Evolutionary conservation across 2,329 filamentous ascomycete species (phyloP), one percentile per base, ranked within the genome.

Genomic region (Epichloe festucae): DNA sequence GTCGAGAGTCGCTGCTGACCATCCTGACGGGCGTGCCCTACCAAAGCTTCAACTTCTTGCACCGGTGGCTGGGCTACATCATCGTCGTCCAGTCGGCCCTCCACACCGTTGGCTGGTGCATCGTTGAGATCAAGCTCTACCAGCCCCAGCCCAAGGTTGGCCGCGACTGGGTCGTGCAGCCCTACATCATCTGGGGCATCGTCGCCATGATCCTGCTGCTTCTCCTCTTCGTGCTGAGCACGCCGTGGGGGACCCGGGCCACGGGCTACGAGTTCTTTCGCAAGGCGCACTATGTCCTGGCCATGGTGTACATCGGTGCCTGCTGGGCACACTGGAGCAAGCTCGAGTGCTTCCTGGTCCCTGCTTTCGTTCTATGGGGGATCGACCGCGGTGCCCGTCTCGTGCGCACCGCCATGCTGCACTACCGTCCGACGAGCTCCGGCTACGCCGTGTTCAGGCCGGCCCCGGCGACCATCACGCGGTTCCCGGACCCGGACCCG

Each of bases 251-350:
- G 1, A 84, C 89, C 52, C 73, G 75, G 8, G 65, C 75, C 46
- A 87, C 83, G 0, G 86, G 86, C 3, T 88, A 90, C 64, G 86
- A 89, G 59, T 81, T 85, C 66, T 89, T 89, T 72, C 76, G 84
- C 54, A 88, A 87, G 62, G 69, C 77, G 0, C 85, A 89, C 62
- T 87, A 87, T 58, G 70, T 88, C 12, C 70, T 89, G 2, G 86
- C 85, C 11, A 79, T 85, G 69, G 64, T 89, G 4, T 90, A 87
- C 64, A 77, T 89, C 12, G 86, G 83, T 4, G 84, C 84, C 3
- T 84, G 84, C 65, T 88, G 84, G 77, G 85, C 76, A 1, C 86
- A 90, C 62, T 90, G 85, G 86, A 64, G 73, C 48, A 70, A 81
- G 48, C 70, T 89, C 4, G 73, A 76, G 46, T 86, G 81, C 62